Evolutionary conservation across 129 eudicot genomes (phyloP), one percentile per base, ranked within the genome.

Genomic region (Flaveria brownii): DNA sequence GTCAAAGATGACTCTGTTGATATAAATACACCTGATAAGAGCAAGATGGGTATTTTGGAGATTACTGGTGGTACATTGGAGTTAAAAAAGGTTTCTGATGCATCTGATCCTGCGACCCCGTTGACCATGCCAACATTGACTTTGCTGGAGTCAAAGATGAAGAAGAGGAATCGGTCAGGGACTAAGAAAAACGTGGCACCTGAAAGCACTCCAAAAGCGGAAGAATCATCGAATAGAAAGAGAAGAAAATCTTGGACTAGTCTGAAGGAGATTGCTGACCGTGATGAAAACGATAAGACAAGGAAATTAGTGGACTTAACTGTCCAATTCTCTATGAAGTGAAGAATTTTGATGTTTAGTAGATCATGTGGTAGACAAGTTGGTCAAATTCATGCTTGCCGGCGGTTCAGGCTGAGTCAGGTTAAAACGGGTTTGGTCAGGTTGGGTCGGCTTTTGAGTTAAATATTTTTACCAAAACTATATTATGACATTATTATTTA

Each of bases 181-280:
- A 60, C 77, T 4, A 91, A 93, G 90, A 87, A 86, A 71, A 65
- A 74, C 67, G 70, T 20, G 67, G 81, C 80, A 45, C 15, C 80
- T 26, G 82, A 69, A 69, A 78, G 36, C 62, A 30, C 76, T 56
- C 52, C 65, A 47, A 85, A 81, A 25, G 75, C 66, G 11, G 95
- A 84, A 41, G 84, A 90, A 23, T n/a, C 84, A 0, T 85, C 93
- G 4, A 84, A 77, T 28, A 93, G 87, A 83, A 77, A 89, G 78
- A 74, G 77, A 77, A 88, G 83, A 73, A 93, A 84, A 81, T 54
- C 91, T 25, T 90, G 98, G 98, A 93, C 93, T 25, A 88, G 88
- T 52, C 80, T 88, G 61, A 93, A 88, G 81, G 93, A 93, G 70
- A 87, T 88, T 55, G 91, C 92, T 1, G 83, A 85, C 74, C 66